Conservation (phyloP, 2,329 filamentous ascomycete species). For the Aureobasidium sp. region DNA sequence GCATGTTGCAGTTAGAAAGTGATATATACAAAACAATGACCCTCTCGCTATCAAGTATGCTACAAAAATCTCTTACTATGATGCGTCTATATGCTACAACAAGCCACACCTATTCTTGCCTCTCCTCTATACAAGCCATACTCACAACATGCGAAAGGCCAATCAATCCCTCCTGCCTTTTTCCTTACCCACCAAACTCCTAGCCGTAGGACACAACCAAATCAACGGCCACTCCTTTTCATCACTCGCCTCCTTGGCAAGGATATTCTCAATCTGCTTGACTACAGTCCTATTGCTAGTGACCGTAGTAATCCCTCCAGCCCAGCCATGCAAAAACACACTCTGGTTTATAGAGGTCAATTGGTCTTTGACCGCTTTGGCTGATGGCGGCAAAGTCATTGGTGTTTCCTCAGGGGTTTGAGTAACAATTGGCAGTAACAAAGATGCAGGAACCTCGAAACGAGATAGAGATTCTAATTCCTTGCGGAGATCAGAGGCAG, state of each 20-base stretch:
- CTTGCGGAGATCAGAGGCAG: not conserved
- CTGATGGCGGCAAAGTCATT: slow-evolving; percentile 38
- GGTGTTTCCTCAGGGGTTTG: slow-evolving; percentile 17
- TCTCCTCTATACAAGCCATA: no score
- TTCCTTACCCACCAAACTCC: slow-evolving; percentile 62
- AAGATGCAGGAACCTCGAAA: not conserved
- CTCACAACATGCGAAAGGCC: no score
- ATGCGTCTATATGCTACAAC: no score
- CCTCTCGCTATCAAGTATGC: no score
- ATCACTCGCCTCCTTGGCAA: slow-evolving; percentile 46
- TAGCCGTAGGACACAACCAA: slow-evolving; percentile 58
- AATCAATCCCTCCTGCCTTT: slow-evolving; percentile 29
- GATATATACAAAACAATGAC: no score
- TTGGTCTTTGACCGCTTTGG: slow-evolving; percentile 38
- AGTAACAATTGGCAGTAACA: slow-evolving; percentile 52
- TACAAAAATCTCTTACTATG: no score
- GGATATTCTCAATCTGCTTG: slow-evolving; percentile 54
- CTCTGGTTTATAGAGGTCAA: slow-evolving; percentile 59
- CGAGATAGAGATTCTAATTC: not conserved
- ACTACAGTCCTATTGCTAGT: slow-evolving; percentile 64
- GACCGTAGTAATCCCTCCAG: slow-evolving; percentile 54
- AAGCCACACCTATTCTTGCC: no score
- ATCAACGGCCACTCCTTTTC: slow-evolving; percentile 52
- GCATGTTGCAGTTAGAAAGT: no score
- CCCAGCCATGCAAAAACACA: slow-evolving; percentile 69